Evolutionary conservation across 1,139 yeast species (phyloP), one percentile per base, ranked within the genome.

Genomic region (Geotrichum citri-aurantii): DNA sequence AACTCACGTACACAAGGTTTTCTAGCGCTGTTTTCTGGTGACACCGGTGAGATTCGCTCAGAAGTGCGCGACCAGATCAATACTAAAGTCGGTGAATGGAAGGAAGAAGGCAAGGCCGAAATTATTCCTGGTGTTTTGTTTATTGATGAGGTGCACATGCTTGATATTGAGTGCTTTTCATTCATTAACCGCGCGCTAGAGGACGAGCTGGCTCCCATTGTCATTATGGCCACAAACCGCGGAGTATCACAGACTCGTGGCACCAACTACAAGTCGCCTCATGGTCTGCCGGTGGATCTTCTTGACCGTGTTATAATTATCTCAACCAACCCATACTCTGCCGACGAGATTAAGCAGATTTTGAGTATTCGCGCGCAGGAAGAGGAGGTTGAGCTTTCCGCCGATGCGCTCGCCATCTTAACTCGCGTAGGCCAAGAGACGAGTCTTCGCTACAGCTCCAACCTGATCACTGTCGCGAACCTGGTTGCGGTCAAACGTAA

Each of bases 21-120:
- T 71, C 79, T 95, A 71, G 99, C 99, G 1, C 79, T 95, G 64
- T 95, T 95, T 71, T 86, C 95, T 56, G 99, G 98, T 66, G 99
- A 93, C 73, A 93, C 98, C 27, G 99, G 99, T 65, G 99, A 93
- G 77, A 93, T 93, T 67, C 82, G 97, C 66, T 81, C 95, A 12
- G 99, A 95, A 74, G 95, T 95, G 44, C 85, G 99, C 71, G 97
- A 92, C 71, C 99, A 95, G 76, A 93, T 95, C 73, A 93, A 95
- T 75, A 83, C 92, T 56, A 93, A 93, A 75, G 97, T 95, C 58
- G 96, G 95, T 33, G 99, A 95, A 75, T 95, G 99, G 99, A 90
- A 88, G 70, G 99, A 95, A 78, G 99, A 95, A 79, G 99, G 99
- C 61, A 95, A 93, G 73, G 99, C 99, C 12, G 97, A 92, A 68